Base-by-base conservation (phyloP, 805 yeast genomes). In the Clavispora carvajalis region DNA sequence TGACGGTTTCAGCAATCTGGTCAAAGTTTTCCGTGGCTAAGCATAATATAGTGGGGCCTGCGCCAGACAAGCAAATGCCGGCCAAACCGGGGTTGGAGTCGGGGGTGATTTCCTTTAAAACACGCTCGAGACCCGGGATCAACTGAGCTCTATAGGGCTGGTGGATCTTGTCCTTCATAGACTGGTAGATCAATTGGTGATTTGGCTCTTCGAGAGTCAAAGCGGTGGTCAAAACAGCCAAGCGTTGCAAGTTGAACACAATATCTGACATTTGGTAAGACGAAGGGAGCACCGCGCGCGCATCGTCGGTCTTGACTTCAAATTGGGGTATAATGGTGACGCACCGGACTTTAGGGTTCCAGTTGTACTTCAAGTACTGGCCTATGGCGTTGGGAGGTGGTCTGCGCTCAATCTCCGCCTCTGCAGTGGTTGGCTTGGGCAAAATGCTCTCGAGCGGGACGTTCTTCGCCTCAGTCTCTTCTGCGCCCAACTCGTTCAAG, bases 121-220 rank as follows among this genome's bases (percentile, higher is more conserved):
- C 87, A 46, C 86, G 88, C 9, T 83, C 73, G 40, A 93, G 74
- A 0, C 98, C 99, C 4, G 99, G 99, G 43, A 93, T 87, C 52
- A 91, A 74, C 11, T 82, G 80, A 57, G 89, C 81, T 58, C 99
- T 78, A 74, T 91, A 93, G n/a, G 97, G 96, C 63, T 93, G 99
- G 66, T 93, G 99, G 29, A 93, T 77, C 57, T 84, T 82, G 63
- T 93, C 99, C 67, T 88, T 95, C 98, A 93, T 93, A 13, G 98
- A 87, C 46, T 91, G 84, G 63, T 85, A 89, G 51, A 93, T 89
- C 49, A 90, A 71, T 43, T 80, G 80, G 22, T 95, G 76, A 57
- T 85, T 80, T 30, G 95, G 96, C 17, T 88, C 84, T 9, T 79
- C 78, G 54, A 80, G 76, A n/a, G 95, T 84, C 56, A 93, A 77